Conservation (phyloP, 345 rosid genomes). For the Ricinus communis region DNA sequence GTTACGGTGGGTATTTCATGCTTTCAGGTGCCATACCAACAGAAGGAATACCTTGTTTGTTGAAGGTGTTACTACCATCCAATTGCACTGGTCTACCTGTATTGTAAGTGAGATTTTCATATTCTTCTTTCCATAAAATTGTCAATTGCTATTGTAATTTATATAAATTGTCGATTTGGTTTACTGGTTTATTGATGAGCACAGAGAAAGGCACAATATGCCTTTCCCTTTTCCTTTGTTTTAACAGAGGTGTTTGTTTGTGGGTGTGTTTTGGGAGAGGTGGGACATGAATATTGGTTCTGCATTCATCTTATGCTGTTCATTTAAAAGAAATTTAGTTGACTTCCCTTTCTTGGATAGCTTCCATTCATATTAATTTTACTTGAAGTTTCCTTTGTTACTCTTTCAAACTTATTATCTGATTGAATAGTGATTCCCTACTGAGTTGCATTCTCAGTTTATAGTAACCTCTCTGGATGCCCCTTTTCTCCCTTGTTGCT, state of each 20-base stretch:
- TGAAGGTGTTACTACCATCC: slow-evolving; percentile 89
- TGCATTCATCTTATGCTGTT: not conserved
- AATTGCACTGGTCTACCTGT: slow-evolving; percentile 76
- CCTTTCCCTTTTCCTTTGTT: not conserved
- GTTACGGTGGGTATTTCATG: slow-evolving; percentile 12
- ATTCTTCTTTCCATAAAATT: slow-evolving; percentile 8
- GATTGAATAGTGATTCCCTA: not conserved
- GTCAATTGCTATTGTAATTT: not conserved
- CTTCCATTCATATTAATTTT: not conserved
- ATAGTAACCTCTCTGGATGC: not conserved
- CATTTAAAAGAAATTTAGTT: not conserved
- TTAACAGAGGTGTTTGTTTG: not conserved
- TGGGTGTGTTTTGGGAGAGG: too few species aligned
- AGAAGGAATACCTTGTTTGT: slow-evolving; percentile 93
- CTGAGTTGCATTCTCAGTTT: not conserved
- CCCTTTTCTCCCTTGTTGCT: not conserved
- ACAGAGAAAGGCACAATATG: too few species aligned
- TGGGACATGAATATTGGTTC: not conserved
- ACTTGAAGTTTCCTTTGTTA: not conserved
- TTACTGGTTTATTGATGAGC: not conserved
- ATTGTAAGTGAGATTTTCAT: slow-evolving; percentile 49
- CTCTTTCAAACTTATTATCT: not conserved
- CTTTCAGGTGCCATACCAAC: slow-evolving; percentile 80
- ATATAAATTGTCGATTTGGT: not conserved
- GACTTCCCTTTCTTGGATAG: not conserved